Evolutionary conservation across 495 filamentous ascomycete genomes (phyloP), one percentile per base, ranked within the genome.

Genomic region (Poronia punctata): DNA sequence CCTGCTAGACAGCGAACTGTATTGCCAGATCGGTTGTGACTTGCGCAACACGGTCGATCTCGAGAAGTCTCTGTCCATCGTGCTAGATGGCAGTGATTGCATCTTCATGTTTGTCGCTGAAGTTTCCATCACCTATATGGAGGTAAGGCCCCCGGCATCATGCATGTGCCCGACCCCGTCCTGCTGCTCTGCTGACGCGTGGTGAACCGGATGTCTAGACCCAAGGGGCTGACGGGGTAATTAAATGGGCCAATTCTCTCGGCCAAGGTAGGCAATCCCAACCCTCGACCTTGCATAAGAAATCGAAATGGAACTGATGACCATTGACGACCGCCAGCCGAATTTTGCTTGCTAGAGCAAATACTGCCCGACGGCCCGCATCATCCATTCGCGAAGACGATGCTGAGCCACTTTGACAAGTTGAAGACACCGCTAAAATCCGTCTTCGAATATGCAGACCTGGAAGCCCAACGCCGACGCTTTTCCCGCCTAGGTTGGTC

Each of bases 121-220:
- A 60, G 88, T 95, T 4, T 93, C 87, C 4, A 71, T 94, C 22
- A 88, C 88, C 1, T 95, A 95, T 49, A 95, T 95, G 88, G 78
- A 87, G 35, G 42, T 45, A 27, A 45, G 41, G n/a, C 16, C 19
- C 9, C 0, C 7, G 14, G 14, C 20, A 3, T 17, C 10, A 21
- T 20, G 7, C 10, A 2, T 0, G 3, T n/a, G n/a, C n/a, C n/a
- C n/a, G n/a, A n/a, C n/a, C n/a, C n/a, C n/a, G n/a, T n/a, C n/a
- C n/a, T n/a, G n/a, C n/a, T n/a, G n/a, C n/a, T n/a, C n/a, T n/a
- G n/a, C n/a, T n/a, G n/a, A n/a, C n/a, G n/a, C n/a, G n/a, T n/a
- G n/a, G n/a, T n/a, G n/a, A n/a, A n/a, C n/a, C n/a, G n/a, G n/a
- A n/a, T n/a, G n/a, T n/a, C n/a, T 38, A 45, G 29, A 71, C 72